Base-by-base conservation (phyloP, 176 grass and related monocot genomes). In the Eragrostis nindensis region DNA sequence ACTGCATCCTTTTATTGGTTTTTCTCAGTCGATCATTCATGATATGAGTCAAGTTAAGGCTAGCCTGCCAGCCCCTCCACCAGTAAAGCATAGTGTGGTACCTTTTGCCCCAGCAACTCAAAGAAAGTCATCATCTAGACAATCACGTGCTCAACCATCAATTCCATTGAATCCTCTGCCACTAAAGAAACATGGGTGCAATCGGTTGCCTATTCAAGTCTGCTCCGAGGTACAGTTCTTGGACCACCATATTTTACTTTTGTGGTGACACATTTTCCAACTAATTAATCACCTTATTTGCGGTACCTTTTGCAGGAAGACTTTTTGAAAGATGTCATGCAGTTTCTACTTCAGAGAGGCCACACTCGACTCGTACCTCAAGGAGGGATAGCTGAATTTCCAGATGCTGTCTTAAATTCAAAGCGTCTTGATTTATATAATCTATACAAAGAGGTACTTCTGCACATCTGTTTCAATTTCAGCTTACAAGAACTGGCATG, bases 361-460 rank as follows among this genome's bases (percentile, higher is more conserved):
- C 81, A 91, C 60, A 73, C 2, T 59, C 84, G 85, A 53, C 88
- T 94, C 12, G 84, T 91, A 85, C 86, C 92, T 40, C 92, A 92
- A 67, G 89, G 89, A 59, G 92, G 89, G 81, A 39, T 89, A 16
- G 76, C 89, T 18, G 87, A 91, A 76, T 94, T 94, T 73, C 92
- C 89, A 50, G 92, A 94, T 39, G 92, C 76, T 29, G 67, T 94
- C 63, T 78, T 94, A 61, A 94, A 94, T 77, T 65, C 92, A 76
- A 94, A 91, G 69, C 86, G 92, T 38, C 86, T 94, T 36, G 92
- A 94, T 83, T 79, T 94, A 48, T 91, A 87, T 87, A 94, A 91
- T 70, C 89, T 89, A 72, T 94, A 94, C 83, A 94, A 75, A 91
- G 89, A 94, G 86, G 92, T 94, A 52, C 53, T 25, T 65, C 24